Base-by-base conservation (phyloP, 495 filamentous ascomycete genomes). In the Trichocladium uniseriatum region DNA sequence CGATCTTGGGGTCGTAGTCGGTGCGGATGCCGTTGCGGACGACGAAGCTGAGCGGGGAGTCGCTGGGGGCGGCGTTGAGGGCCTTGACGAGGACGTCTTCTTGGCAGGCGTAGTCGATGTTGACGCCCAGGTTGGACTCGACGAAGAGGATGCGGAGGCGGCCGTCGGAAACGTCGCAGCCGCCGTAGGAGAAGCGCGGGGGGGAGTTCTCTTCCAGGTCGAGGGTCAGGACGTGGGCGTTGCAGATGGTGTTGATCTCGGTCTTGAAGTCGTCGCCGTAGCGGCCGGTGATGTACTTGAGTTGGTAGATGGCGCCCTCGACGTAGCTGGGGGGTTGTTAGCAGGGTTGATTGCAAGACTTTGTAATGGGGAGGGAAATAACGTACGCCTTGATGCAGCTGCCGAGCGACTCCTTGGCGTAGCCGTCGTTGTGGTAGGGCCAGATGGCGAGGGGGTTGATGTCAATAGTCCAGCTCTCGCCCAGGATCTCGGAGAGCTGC, bases 181-280 rank as follows among this genome's bases (percentile, higher is more conserved):
- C 71, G 55, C 68, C 67, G 61, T 72, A 74, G 21, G 48, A 51
- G 58, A 75, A 69, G 20, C 65, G 67, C 0, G 53, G 45, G 5
- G 55, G 55, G 14, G 49, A 53, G n/a, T 53, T 52, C 32, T 72
- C 65, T 41, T 72, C 64, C 28, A 76, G 40, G 48, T 72, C 69
- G 13, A 77, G 58, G n/a, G 65, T 71, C n/a, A 76, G 49, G 40
- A 64, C 54, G 49, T 74, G 70, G n/a, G 63, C 61, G 29, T 60
- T 47, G 56, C 61, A 65, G 43, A 77, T 68, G 20, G 54, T 52
- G 58, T 79, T 79, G 44, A 79, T 55, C 55, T 79, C 74, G 13
- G 56, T 54, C 41, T 64, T 58, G 43, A 69, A 67, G 6, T 55
- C 51, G 39, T 65, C 63, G 22, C 62, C 66, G 55, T 66, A 61